phyloP scores from a whole-genome alignment of 192 early-diverging fungal genomes.

The Entomortierella parvispora region DNA sequence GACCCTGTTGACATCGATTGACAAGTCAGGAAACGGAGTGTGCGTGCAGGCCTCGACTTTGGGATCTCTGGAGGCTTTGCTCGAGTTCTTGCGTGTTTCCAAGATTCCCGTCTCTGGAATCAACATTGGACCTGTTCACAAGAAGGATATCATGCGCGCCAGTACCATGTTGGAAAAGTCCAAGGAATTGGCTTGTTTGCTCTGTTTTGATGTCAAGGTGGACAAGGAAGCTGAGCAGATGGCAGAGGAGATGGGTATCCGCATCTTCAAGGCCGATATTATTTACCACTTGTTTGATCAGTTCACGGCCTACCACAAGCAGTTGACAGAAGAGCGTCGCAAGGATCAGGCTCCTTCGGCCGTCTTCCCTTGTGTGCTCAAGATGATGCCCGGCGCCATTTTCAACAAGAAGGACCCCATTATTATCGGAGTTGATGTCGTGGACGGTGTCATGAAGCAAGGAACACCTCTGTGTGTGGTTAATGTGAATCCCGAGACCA shows the following conservation, averaged over 20 bases:
- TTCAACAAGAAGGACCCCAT: conserved; percentile 97
- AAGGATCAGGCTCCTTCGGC: conserved; percentile 89
- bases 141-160: conserved; percentile 93
- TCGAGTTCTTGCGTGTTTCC: conserved; percentile 87
- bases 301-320: conserved; percentile 83
- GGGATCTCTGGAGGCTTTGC: conserved; percentile 96
- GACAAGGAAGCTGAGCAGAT: conserved; percentile 90
- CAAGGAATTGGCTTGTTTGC: conserved; percentile 82
- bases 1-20: conserved; percentile 77
- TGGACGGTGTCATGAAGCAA: conserved; percentile 86
- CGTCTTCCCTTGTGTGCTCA: conserved; percentile 95
- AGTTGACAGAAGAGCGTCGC: conserved; percentile 85
- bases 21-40: conserved; percentile 90
- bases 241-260: conserved; percentile 92
- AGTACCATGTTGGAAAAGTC: conserved; percentile 93
- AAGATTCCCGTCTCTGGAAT: conserved; percentile 98
- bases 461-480: conserved; percentile 95
- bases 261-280: conserved; percentile 95
- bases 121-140: conserved; percentile 98
- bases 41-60: conserved; percentile 98
- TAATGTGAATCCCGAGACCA: conserved; percentile 76
- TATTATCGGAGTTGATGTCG: conserved; percentile 94
- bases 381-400: conserved; percentile 89
- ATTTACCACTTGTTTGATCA: conserved; percentile 99
- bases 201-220: conserved; percentile 93